Evolutionary conservation across 768 basidiomycete species (phyloP).

Genomic region (Pleurotus cornucopiae): DNA sequence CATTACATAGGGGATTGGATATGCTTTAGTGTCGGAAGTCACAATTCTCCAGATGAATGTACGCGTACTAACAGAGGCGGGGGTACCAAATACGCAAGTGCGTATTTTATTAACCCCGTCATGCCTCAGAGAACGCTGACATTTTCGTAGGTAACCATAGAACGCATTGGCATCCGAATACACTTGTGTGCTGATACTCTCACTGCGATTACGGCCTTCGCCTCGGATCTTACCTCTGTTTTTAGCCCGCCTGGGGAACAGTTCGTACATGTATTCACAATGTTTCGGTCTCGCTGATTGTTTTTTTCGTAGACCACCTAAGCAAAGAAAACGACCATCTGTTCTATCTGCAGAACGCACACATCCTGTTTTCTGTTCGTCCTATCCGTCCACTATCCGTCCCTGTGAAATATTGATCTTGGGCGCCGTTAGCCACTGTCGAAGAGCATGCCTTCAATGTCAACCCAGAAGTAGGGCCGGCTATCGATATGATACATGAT

Average conservation of each 20-base stretch:
- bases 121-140: background rate
- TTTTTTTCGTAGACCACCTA: conserved; percentile 19
- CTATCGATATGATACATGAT: conserved; percentile 86
- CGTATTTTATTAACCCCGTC: background rate
- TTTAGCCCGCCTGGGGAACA: conserved; percentile 26
- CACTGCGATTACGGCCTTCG: conserved; percentile 51
- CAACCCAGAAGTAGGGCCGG: conserved; percentile 70
- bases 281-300: background rate
- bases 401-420: background rate
- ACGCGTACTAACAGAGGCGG: conserved; percentile 21
- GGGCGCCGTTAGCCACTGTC: conserved; percentile 49
- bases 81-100: conserved; percentile 36
- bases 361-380: conserved; percentile 33
- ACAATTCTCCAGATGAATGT: conserved; percentile 43
- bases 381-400: background rate
- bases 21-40: conserved; percentile 64
- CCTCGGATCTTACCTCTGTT: conserved; percentile 42
- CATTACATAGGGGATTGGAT: conserved; percentile 50
- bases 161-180: conserved; percentile 48
- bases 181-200: conserved; percentile 81
- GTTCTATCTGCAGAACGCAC: conserved; percentile 23
- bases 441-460: conserved; percentile 80
- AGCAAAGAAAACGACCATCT: conserved; percentile 24
- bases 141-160: conserved; percentile 46
- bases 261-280: background rate